phyloP scores from a whole-genome alignment of 148 eudicot species.

The Chenopodium berlandieri region DNA sequence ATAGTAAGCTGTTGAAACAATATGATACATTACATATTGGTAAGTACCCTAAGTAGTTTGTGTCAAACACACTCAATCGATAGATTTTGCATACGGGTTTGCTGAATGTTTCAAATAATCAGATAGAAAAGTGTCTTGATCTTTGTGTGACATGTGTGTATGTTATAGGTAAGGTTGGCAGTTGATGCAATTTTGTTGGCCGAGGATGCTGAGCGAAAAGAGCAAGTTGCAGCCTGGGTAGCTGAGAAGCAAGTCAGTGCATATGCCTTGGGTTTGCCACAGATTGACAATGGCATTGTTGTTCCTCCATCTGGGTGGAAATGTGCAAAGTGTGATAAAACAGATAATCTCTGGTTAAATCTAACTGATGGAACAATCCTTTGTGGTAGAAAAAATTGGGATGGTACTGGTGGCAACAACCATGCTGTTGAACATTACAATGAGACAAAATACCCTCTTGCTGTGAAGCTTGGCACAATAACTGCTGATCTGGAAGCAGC shows the following conservation, averaged over 20 bases:
- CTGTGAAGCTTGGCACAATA: conserved; percentile 96
- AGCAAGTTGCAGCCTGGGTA: conserved; percentile 86
- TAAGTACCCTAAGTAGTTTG: not conserved
- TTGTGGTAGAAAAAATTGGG: conserved; percentile 96
- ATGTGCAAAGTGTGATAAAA: conserved; percentile 88
- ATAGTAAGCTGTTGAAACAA: not conserved
- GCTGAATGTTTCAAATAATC: not conserved
- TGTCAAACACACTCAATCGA: not conserved
- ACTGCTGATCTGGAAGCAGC: conserved; percentile 90
- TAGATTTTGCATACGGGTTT: not conserved
- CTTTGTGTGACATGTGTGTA: conserved; percentile 25
- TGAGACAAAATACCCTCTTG: conserved; percentile 72
- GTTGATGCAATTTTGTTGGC: conserved; percentile 78
- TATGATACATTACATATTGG: not conserved
- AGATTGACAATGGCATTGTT: conserved; percentile 63
- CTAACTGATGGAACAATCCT: conserved; percentile 89
- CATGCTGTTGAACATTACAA: conserved; percentile 87
- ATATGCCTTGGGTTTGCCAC: conserved; percentile 65
- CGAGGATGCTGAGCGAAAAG: conserved; percentile 88
- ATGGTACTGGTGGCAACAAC: conserved; percentile 93
- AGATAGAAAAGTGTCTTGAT: not conserved
- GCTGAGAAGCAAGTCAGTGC: conserved; percentile 84
- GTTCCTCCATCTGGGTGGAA: conserved; percentile 95
- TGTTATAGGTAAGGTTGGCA: conserved; percentile 79
- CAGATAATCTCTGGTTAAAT: conserved; percentile 93